Conservation (phyloP, 768 basidiomycete species). For the Rhodotorula sphaerocarpa region DNA sequence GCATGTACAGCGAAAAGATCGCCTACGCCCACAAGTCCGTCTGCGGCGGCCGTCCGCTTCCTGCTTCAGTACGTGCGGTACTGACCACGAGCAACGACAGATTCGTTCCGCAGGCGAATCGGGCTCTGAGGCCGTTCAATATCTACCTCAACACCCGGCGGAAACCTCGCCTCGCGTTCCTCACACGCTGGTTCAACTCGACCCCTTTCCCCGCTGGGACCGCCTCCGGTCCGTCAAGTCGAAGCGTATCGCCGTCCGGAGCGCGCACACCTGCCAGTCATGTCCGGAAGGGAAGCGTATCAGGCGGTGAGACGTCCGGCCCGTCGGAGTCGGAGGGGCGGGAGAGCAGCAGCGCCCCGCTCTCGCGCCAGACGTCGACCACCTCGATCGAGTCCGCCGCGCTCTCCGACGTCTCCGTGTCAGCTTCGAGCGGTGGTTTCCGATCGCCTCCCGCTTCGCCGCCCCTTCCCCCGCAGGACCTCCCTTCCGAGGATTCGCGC, state of each 20-base stretch:
- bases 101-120: slow-evolving; percentile 93
- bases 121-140: slow-evolving; percentile 81
- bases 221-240: slow-evolving; percentile 18
- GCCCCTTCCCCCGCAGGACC: slow-evolving; percentile 29
- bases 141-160: slow-evolving; percentile 93
- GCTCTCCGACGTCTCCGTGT: neutral
- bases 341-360: no score
- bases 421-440: slow-evolving; percentile 4
- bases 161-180: slow-evolving; percentile 50
- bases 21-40: slow-evolving; percentile 82
- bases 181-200: slow-evolving; percentile 41
- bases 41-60: neutral
- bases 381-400: no score
- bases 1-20: slow-evolving; percentile 93
- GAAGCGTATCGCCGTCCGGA: no score
- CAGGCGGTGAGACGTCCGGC: no score
- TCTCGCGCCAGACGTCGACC: no score
- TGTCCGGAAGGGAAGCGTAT: no score
- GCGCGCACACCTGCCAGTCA: no score
- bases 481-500: no score
- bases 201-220: slow-evolving; percentile 10
- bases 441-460: slow-evolving; percentile 36
- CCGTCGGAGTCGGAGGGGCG: no score
- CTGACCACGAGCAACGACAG: slow-evolving; percentile 46
- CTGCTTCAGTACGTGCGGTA: neutral